Evolutionary conservation across 129 eudicot genomes (phyloP).

Genomic region (Silybum marianum): DNA sequence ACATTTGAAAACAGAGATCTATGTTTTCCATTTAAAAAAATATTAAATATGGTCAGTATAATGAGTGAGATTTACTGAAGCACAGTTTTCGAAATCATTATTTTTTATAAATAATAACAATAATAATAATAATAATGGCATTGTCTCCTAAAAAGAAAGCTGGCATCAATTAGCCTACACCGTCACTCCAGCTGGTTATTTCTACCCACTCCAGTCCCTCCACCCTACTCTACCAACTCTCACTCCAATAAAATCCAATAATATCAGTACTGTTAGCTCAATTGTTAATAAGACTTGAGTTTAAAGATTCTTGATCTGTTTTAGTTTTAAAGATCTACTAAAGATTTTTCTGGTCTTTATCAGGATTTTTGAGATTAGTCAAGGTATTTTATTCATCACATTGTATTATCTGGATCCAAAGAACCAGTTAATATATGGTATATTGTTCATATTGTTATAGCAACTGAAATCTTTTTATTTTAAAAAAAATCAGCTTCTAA

Average conservation of each 20-base stretch:
- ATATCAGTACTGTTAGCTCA: no score
- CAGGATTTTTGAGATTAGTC: no score
- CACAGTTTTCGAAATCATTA: slow-evolving; percentile 23
- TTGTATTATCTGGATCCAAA: no score
- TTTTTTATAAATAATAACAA: not conserved
- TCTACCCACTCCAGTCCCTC: slow-evolving; percentile 26
- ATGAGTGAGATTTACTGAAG: slow-evolving; percentile 25
- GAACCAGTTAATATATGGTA: no score
- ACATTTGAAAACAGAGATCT: slow-evolving; percentile 4
- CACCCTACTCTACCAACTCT: not conserved
- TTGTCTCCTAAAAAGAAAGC: slow-evolving; percentile 13
- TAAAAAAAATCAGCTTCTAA: no score
- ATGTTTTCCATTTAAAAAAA: not conserved
- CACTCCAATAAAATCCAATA: not conserved
- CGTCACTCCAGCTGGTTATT: slow-evolving; percentile 37
- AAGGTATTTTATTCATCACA: no score
- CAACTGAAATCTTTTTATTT: no score
- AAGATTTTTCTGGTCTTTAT: no score
- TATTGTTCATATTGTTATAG: no score
- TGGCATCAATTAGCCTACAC: slow-evolving; percentile 38
- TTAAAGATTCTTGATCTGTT: no score
- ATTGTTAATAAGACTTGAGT: no score
- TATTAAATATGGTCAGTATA: not conserved
- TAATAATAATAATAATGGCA: not conserved
- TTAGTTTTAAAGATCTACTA: no score